Percentiles rank a stretch among this genome's conserved stretches.
phyloP scores from a whole-genome alignment of 768 basidiomycete species.

The Neoboletus subvelutipes region DNA sequence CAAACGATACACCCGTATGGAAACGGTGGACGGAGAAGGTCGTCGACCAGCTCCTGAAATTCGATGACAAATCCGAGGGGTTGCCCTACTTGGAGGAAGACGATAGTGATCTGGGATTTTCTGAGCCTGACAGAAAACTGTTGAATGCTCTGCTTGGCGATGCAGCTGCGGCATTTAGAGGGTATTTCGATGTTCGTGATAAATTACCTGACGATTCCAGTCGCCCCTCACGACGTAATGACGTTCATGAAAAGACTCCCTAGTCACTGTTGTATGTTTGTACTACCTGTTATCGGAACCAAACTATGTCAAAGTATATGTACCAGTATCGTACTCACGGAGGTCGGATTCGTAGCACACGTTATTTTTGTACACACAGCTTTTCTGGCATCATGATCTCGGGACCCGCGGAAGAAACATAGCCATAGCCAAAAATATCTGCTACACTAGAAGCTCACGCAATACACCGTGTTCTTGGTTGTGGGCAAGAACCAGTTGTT shows the following conservation, averaged over 20 bases:
- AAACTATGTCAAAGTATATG: neutral
- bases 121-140: neutral
- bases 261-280: neutral
- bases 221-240: neutral
- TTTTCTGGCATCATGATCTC: neutral
- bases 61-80: neutral
- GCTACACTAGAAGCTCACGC: constrained; percentile 23
- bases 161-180: constrained; percentile 16
- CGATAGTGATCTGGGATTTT: neutral
- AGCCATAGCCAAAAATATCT: neutral
- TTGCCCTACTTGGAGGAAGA: constrained; percentile 1
- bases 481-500: constrained; percentile 24
- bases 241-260: neutral
- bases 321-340: neutral
- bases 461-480: constrained; percentile 24
- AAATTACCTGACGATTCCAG: neutral
- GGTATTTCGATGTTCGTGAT: neutral
- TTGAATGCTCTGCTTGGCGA: constrained; percentile 16
- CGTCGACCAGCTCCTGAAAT: constrained; percentile 12
- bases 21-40: constrained; percentile 23
- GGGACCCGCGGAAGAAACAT: neutral
- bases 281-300: neutral
- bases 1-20: constrained; percentile 29
- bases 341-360: neutral
- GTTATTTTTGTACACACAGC: neutral